Evolutionary conservation across 2,329 filamentous ascomycete species (phyloP), one percentile per base, ranked within the genome.

Genomic region (Teratosphaeria nubilosa): DNA sequence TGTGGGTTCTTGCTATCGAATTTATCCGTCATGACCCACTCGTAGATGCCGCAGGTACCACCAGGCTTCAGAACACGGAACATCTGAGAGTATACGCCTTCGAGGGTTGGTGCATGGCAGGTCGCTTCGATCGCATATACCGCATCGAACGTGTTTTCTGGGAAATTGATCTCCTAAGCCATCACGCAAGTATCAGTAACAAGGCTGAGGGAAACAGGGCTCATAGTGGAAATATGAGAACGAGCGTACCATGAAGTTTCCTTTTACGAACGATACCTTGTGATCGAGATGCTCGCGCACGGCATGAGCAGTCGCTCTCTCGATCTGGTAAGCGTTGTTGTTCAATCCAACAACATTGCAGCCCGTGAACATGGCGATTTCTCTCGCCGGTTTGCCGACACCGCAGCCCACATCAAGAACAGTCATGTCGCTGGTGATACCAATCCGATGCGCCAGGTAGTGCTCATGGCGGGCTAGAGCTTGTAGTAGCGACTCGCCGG

Each of bases 261-360:
- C 91, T 81, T 96, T 95, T 68, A 90, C 86, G 66, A 90, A 95
- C 60, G 81, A 80, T 63, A 95, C 78, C 76, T 95, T 89, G 67
- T 87, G 74, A 0, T 85, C 81, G 53, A 96, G 78, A 53, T 86
- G 85, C 74, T 92, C 88, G 73, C 89, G 88, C 59, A 80, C 76
- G 2, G 90, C 89, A 70, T 95, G 95, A 57, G 81, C 79, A 9
- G 56, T 64, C 0, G 66, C 68, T 25, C 66, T 61, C 27, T 67
- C 63, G 22, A 72, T 63, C 34, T 70, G 69, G 53, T 61, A 60
- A 25, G 64, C 62, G 53, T 70, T 71, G 54, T 68, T 68, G 13
- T 63, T 69, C 16, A 72, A 25, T 0, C 69, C 69, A 0, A 68
- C 63, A 10, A 71, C 62, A 22, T 65, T 57, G 34, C 65, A 67